Percentiles rank a stretch among this genome's conserved stretches.
phyloP scores from a whole-genome alignment of 805 yeast species.

The Wickerhamiella occidentalis region DNA sequence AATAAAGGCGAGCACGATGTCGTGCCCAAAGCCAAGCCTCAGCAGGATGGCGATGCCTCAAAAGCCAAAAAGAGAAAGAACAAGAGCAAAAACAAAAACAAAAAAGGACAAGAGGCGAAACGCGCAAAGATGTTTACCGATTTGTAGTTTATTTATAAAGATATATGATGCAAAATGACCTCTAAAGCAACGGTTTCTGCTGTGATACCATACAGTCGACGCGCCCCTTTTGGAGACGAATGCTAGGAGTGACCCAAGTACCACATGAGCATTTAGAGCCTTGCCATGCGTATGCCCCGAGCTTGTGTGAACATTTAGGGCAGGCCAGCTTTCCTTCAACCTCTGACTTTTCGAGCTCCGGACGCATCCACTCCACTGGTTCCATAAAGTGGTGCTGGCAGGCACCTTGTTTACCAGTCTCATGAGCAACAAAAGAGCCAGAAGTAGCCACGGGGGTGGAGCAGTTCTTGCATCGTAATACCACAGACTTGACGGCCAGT shows the following conservation, averaged over 20 bases:
- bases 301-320: conserved; percentile 70
- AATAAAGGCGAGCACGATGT: conserved; percentile 23
- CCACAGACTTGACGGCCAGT: conserved; percentile 11
- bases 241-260: conserved; percentile 87
- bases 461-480: conserved; percentile 69
- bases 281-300: conserved; percentile 90
- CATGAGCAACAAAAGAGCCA: conserved; percentile 48
- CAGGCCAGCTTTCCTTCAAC: conserved; percentile 81
- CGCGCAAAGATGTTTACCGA: conserved; percentile 7
- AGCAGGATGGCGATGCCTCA: neutral
- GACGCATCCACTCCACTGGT: conserved; percentile 86
- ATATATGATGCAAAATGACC: too few relatives aligned
- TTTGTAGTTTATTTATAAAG: neutral
- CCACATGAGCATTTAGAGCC: conserved; percentile 94
- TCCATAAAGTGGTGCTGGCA: conserved; percentile 85
- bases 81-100: neutral
- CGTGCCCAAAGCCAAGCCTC: neutral
- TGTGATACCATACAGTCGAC: conserved; percentile 47
- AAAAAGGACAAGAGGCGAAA: conserved; percentile 1
- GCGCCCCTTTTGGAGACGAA: conserved; percentile 67
- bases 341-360: conserved; percentile 57
- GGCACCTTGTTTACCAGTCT: conserved; percentile 15
- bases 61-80: conserved; percentile 3
- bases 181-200: conserved; percentile 10
- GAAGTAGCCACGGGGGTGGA: conserved; percentile 57